Percentiles rank a stretch among this genome's conserved stretches.
Conservation (phyloP, 345 rosid genomes). For the Rhizophora apiculata region DNA sequence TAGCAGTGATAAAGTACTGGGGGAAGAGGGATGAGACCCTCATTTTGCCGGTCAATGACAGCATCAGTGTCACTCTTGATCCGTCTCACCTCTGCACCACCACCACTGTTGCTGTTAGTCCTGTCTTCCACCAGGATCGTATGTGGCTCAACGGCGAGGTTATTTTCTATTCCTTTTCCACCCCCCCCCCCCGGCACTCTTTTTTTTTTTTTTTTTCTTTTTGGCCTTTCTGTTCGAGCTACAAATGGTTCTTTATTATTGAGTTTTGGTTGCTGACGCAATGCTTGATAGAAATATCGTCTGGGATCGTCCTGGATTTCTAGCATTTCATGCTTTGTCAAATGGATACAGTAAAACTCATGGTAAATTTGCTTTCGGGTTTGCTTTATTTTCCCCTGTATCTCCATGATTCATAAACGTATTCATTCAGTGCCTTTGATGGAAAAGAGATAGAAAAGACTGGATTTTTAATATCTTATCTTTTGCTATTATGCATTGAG, state of each 20-base stretch:
- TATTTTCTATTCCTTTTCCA: background rate
- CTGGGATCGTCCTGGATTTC: background rate
- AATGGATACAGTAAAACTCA: background rate
- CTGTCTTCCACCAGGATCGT: slow-evolving; percentile 71
- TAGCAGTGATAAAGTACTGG: slow-evolving; percentile 97
- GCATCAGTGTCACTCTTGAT: slow-evolving; percentile 93
- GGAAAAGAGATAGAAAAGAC: no score
- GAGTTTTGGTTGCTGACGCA: background rate
- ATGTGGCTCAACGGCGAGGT: slow-evolving; percentile 99
- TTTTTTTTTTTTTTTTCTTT: background rate
- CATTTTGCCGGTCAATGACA: slow-evolving; percentile 89
- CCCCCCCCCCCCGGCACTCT: no score
- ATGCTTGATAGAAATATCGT: background rate
- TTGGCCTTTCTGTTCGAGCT: background rate
- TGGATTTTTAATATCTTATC: no score
- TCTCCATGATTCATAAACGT: no score
- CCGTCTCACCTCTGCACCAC: slow-evolving; percentile 90
- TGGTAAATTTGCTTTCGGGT: background rate
- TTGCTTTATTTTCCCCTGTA: background rate
- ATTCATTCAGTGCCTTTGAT: no score
- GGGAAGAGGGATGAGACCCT: slow-evolving; percentile 88
- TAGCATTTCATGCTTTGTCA: background rate
- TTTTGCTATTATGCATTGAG: no score
- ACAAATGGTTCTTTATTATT: background rate
- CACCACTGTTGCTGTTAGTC: slow-evolving; percentile 94